Base-by-base conservation (phyloP, 805 yeast genomes). In the Zygosaccharomyces siamensis region DNA sequence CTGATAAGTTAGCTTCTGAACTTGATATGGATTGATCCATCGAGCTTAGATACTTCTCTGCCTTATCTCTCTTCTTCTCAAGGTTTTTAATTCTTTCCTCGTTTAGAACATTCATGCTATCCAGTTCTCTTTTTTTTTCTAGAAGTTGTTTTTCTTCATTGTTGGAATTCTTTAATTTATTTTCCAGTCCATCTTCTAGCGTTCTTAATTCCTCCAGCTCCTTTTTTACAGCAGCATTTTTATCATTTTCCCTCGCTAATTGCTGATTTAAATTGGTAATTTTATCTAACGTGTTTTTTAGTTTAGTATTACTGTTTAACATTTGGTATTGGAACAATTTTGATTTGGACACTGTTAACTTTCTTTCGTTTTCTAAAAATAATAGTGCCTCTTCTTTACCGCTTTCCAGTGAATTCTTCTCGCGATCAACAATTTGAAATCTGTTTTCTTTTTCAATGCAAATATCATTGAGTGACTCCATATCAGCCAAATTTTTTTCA, bases 371-470 rank as follows among this genome's bases (percentile, higher is more conserved):
- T 39, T 70, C 71, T 51, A 93, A 67, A 60, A 77, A 87, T 20
- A 72, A 71, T 33, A 92, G 66, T 0, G 96, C 96, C 33, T 77
- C 81, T 31, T 78, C 78, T 56, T 89, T 84, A 46, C 79, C 79
- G 7, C 63, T 60, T 49, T 87, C 93, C 51, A 86, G 76, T 3
- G 73, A 65, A 8, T 74, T 74, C 52, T 86, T 81, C 53, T 90
- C 97, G 53, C 79, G 80, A 55, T 83, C 86, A 1, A 89, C 96
- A 58, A 89, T 76, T 49, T 81, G 83, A 57, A 86, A 84, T 51
- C 97, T 76, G 50, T 77, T 80, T 54, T 86, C 87, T 61, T 89
- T 90, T 60, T 88, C 96, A 32, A 79, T 69, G 62, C 96, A 89
- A 6, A 80, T 73, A 39, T 86, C 95, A 61, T 89, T 89, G 53